Base-by-base conservation (phyloP, 106 monocot species). In the Acorus calamus region DNA sequence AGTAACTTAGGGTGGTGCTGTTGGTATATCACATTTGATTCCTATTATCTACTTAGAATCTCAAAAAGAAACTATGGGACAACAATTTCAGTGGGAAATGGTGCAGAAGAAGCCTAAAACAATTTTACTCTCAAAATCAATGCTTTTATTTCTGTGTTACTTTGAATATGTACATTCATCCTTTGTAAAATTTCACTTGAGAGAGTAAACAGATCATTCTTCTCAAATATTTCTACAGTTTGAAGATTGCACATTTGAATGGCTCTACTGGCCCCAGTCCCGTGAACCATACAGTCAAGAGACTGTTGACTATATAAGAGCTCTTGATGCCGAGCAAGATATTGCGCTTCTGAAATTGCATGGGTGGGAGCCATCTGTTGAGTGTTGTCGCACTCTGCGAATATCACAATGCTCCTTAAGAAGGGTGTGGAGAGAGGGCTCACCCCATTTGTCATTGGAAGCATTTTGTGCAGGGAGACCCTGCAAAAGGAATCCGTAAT, bases 371-470 rank as follows among this genome's bases (percentile, higher is more conserved):
- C 69, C 80, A 1, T 87, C 94, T 0, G 57, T 48, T 2, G 69
- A 82, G 41, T 96, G 82, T 66, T 64, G 78, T 46, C 78, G 87
- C 56, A 83, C 80, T 51, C 77, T 90, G 4, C 76, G 87, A 13
- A 85, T 96, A 47, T 87, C 86, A 90, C 94, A 66, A 90, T 96
- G 89, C 86, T 96, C 11, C 64, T 96, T 69, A 90, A 90, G 77
- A 96, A 96, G 69, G 90, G 94, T 3, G 87, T 71, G 2, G 71
- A 71, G 42, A 73, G 74, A 67, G 90, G 94, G 3, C 75, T 96
- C 14, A 80, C 87, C 14, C 82, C 90, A 4, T 85, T 71, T 60
- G 66, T 77, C 45, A 90, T 96, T 3, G 94, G 94, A 50, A 90
- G 65, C 72, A 76, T 91, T 54, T 3, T 96, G 78, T 96, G 90